phyloP scores from a whole-genome alignment of 2,329 filamentous ascomycete species.

The Cladophialophora yegresii region DNA sequence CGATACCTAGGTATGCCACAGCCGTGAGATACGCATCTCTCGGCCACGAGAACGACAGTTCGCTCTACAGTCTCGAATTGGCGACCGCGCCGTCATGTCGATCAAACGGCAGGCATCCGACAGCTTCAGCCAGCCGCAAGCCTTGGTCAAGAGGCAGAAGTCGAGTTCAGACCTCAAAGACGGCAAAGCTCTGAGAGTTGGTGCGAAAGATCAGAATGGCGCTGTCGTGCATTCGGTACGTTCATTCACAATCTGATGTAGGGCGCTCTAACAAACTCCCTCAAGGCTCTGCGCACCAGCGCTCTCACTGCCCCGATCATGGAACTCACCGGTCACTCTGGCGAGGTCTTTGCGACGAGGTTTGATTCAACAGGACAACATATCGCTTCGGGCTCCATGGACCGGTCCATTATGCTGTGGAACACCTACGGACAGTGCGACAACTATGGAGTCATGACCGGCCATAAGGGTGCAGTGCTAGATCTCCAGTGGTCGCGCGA shows the following conservation, averaged over 20 bases:
- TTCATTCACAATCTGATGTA: conserved; percentile 29
- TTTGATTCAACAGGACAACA: conserved; percentile 87
- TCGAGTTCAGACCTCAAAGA: conserved; percentile 59
- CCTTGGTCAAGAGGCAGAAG: conserved; percentile 89
- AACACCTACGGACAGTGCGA: conserved; percentile 88
- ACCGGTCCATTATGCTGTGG: conserved; percentile 96
- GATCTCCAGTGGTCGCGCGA: conserved; percentile 97
- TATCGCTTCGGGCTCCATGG: conserved; percentile 94
- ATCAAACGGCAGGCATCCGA: conserved; percentile 91
- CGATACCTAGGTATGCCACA: no score
- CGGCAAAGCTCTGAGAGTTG: conserved; percentile 60
- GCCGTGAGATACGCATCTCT: background rate
- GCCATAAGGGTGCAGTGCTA: conserved; percentile 86
- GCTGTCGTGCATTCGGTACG: conserved; percentile 68
- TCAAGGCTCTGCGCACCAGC: conserved; percentile 75
- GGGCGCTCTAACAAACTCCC: conserved; percentile 16
- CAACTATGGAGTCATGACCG: conserved; percentile 85
- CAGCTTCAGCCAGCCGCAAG: conserved; percentile 74
- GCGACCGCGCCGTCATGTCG: conserved; percentile 60
- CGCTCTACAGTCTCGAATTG: conserved; percentile 2
- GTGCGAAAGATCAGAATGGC: conserved; percentile 56
- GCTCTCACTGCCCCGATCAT: conserved; percentile 86
- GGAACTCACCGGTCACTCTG: conserved; percentile 77
- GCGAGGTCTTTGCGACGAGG: conserved; percentile 85
- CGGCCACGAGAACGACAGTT: background rate